phyloP scores from a whole-genome alignment of 441 rosid genomes.

The Pelargonium citronellum region DNA sequence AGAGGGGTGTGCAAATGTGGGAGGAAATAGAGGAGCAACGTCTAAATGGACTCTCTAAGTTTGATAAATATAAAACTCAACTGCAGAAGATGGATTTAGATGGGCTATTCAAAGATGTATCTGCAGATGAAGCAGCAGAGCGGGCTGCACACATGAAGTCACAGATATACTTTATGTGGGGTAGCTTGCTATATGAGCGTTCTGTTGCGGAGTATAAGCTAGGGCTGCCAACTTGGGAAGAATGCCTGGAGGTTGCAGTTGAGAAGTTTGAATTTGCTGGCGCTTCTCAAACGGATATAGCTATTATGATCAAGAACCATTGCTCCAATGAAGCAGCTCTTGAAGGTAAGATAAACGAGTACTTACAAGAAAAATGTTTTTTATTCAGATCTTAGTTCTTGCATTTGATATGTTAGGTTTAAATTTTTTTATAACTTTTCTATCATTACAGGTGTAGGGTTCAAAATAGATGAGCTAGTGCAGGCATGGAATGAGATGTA shows the following conservation, averaged over 20 bases:
- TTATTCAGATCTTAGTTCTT: constrained; percentile 31
- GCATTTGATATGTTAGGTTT: constrained; percentile 17
- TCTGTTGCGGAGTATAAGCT: constrained; percentile 81
- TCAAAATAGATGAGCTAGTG: constrained; percentile 44
- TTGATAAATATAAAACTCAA: constrained; percentile 45
- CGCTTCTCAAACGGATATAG: constrained; percentile 82
- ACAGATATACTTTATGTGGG: constrained; percentile 88
- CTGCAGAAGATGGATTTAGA: constrained; percentile 64
- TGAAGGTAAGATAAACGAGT: constrained; percentile 48
- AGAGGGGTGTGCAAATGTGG: constrained; percentile 92
- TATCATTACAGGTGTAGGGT: background rate
- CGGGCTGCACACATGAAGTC: constrained; percentile 76
- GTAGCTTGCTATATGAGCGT: constrained; percentile 83
- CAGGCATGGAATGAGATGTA: constrained; percentile 53
- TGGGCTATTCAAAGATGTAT: constrained; percentile 44
- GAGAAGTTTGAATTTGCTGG: constrained; percentile 96
- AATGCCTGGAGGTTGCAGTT: constrained; percentile 86
- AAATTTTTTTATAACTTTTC: background rate
- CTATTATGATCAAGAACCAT: constrained; percentile 91
- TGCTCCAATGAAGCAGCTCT: constrained; percentile 67
- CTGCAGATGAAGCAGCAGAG: constrained; percentile 63
- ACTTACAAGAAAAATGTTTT: background rate
- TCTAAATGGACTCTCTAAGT: constrained; percentile 56
- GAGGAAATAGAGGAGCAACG: constrained; percentile 78
- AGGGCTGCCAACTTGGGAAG: constrained; percentile 84